These are phyloP conservation scores for Sclerotiophoma versabilis DNA, from an alignment of 2,329 filamentous ascomycete genomes.

Conservation along the genomic window DNA sequence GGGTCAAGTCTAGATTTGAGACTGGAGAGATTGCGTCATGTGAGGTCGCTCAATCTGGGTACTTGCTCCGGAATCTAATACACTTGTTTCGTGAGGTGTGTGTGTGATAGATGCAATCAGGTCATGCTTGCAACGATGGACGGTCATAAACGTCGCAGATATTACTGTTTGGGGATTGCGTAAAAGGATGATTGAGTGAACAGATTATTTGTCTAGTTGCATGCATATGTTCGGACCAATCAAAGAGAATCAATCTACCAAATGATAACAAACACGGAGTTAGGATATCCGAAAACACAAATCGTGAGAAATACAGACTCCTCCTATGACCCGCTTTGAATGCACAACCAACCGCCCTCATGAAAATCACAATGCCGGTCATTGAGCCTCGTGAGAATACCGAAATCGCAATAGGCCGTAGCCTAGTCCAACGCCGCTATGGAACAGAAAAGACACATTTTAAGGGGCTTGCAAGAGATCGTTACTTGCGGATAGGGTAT, in stretches of 20 bases:
- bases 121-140: neutral
- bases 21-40: conserved; percentile 11
- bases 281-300: conserved; percentile 8
- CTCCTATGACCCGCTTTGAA: conserved; percentile 13
- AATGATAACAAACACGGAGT: conserved; percentile 9
- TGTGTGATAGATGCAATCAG: neutral
- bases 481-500: conserved; percentile 18
- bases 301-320: conserved; percentile 1
- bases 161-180: neutral
- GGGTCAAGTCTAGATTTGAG: conserved; percentile 9
- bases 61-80: conserved; percentile 11
- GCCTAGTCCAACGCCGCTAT: conserved; percentile 1
- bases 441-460: conserved; percentile 4
- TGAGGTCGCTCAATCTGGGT: conserved; percentile 7
- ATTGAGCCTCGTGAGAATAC: conserved; percentile 6
- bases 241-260: conserved; percentile 11
- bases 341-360: conserved; percentile 8
- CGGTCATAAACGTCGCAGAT: neutral
- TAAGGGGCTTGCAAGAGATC: conserved; percentile 6
- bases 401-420: neutral
- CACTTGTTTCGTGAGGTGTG: neutral
- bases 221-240: conserved; percentile 7
- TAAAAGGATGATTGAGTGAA: neutral
- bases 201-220: conserved; percentile 14
- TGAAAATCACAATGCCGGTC: conserved; percentile 9